Percentiles rank a stretch among this genome's conserved stretches.
phyloP scores from a whole-genome alignment of 2,329 filamentous ascomycete species.

The Epichloe gansuensis region DNA sequence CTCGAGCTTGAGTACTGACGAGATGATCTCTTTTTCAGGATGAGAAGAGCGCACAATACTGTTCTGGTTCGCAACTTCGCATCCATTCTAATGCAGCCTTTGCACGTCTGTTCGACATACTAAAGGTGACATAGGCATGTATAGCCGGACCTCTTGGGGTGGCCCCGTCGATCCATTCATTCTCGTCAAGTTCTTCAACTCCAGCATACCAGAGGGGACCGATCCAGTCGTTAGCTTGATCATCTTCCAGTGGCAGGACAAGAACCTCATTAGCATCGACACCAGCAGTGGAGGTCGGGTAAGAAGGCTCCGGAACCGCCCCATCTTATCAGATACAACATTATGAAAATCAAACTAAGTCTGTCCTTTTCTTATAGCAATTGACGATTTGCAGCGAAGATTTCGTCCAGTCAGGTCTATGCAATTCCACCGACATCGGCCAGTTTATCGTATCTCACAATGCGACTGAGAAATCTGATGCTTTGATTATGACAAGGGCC shows the following conservation, averaged over 20 bases:
- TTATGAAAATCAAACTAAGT: neutral
- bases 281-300: slow-evolving; percentile 37
- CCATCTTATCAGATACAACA: slow-evolving; percentile 14
- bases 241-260: slow-evolving; percentile 91
- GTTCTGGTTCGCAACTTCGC: slow-evolving; percentile 39
- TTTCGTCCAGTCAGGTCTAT: slow-evolving; percentile 56
- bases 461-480: slow-evolving; percentile 57
- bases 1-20: slow-evolving; percentile 10
- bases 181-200: slow-evolving; percentile 61
- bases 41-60: slow-evolving; percentile 68
- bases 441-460: slow-evolving; percentile 74
- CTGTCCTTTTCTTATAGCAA: slow-evolving; percentile 16
- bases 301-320: slow-evolving; percentile 29
- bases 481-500: slow-evolving; percentile 64
- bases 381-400: slow-evolving; percentile 60
- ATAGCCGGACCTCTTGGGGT: slow-evolving; percentile 79
- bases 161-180: slow-evolving; percentile 84
- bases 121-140: slow-evolving; percentile 57
- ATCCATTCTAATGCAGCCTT: slow-evolving; percentile 1
- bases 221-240: slow-evolving; percentile 74
- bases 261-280: slow-evolving; percentile 61
- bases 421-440: slow-evolving; percentile 66
- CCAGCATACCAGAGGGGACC: slow-evolving; percentile 40
- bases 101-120: neutral
- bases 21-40: slow-evolving; percentile 39